A percentile compares a stretch with the other conserved stretches of the same genome.
These are phyloP conservation scores for Alternaria infectoria DNA, from an alignment of 2,329 filamentous ascomycete genomes.

Conservation along the genomic window DNA sequence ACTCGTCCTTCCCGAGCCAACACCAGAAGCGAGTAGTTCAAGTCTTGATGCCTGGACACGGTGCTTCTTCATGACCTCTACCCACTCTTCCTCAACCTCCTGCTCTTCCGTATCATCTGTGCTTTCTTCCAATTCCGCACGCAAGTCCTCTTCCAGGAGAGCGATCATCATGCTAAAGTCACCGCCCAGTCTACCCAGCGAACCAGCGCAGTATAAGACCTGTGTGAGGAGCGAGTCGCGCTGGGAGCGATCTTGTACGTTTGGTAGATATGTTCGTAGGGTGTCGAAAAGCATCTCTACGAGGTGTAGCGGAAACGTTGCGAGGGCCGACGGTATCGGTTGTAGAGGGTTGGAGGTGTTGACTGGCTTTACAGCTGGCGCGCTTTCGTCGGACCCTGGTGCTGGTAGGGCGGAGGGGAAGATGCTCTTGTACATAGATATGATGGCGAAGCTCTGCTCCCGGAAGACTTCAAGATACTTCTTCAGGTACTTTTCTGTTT, in stretches of 20 bases:
- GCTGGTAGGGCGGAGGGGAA: constrained; percentile 68
- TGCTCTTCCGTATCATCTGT: constrained; percentile 42
- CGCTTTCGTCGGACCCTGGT: constrained; percentile 38
- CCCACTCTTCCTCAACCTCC: constrained; percentile 71
- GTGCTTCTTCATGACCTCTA: constrained; percentile 87
- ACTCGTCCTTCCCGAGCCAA: constrained; percentile 42
- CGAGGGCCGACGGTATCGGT: constrained; percentile 75
- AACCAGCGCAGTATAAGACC: constrained; percentile 90
- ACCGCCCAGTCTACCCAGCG: constrained; percentile 84
- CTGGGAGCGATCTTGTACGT: constrained; percentile 77
- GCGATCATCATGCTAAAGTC: constrained; percentile 92
- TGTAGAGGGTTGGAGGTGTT: constrained; percentile 46
- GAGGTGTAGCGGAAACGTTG: constrained; percentile 84
- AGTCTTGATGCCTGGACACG: constrained; percentile 80
- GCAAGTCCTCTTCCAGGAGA: constrained; percentile 56
- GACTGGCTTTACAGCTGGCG: constrained; percentile 31
- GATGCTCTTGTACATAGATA: constrained; percentile 92
- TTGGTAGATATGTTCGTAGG: constrained; percentile 76
- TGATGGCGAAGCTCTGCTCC: constrained; percentile 94
- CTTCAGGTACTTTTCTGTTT: constrained; percentile 93
- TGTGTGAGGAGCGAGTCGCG: constrained; percentile 90
- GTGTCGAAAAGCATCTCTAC: constrained; percentile 81
- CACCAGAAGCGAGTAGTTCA: constrained; percentile 60
- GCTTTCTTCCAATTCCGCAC: constrained; percentile 46
- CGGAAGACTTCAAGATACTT: constrained; percentile 96